phyloP scores from a whole-genome alignment of 2,329 filamentous ascomycete species.

The Colletotrichum siamense region DNA sequence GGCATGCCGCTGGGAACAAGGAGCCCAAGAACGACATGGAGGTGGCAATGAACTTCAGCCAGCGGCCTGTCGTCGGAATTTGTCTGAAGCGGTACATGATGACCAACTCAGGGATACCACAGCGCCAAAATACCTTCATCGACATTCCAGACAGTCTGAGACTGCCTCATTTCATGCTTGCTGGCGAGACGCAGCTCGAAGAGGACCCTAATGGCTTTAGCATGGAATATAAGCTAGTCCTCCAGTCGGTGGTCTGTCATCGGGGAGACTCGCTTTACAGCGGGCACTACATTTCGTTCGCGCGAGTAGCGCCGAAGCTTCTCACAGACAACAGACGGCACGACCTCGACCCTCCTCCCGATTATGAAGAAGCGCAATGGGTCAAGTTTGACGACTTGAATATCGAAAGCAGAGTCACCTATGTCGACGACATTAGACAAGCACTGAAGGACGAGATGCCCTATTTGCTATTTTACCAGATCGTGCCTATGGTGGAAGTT shows the following conservation, averaged over 20 bases:
- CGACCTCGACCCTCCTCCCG: slow-evolving; percentile 63
- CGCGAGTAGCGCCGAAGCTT: slow-evolving; percentile 72
- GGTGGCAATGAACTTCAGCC: slow-evolving; percentile 86
- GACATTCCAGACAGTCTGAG: slow-evolving; percentile 86
- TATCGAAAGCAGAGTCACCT: slow-evolving; percentile 69
- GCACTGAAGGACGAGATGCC: slow-evolving; percentile 87
- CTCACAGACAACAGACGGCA: slow-evolving; percentile 65
- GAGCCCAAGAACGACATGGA: slow-evolving; percentile 73
- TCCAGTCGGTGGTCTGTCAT: slow-evolving; percentile 94
- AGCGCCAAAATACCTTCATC: slow-evolving; percentile 80
- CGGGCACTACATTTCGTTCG: slow-evolving; percentile 90
- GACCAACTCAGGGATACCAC: slow-evolving; percentile 70
- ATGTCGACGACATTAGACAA: slow-evolving; percentile 78
- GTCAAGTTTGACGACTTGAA: slow-evolving; percentile 90
- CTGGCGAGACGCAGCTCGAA: slow-evolving; percentile 72
- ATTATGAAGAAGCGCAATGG: slow-evolving; percentile 80
- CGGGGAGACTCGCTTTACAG: slow-evolving; percentile 84
- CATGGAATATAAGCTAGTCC: slow-evolving; percentile 89
- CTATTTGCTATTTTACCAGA: slow-evolving; percentile 94
- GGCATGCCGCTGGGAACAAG: slow-evolving; percentile 72
- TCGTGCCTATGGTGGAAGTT: slow-evolving; percentile 83
- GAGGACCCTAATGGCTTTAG: slow-evolving; percentile 68
- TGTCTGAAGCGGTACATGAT: slow-evolving; percentile 91
- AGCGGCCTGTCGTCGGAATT: slow-evolving; percentile 87
- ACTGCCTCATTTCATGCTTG: slow-evolving; percentile 84